Evolutionary conservation across 176 grass and related monocot species (phyloP).

Genomic region (Aegilops sharonensis): DNA sequence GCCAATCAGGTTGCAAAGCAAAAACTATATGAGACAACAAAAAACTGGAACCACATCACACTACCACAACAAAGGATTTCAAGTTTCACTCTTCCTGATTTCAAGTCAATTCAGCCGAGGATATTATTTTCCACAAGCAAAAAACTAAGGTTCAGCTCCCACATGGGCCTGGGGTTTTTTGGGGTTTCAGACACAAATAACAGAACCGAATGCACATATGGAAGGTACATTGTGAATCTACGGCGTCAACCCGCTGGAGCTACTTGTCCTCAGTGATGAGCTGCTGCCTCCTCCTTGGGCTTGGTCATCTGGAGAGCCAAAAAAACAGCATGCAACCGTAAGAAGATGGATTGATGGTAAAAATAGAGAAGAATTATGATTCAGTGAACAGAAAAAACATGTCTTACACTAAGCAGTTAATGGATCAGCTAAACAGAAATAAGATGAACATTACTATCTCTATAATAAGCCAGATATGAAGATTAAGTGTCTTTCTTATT

Average conservation of each 20-base stretch:
- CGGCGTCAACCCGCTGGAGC: background rate
- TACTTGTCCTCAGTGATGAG: slow-evolving; percentile 44
- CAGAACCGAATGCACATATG: background rate
- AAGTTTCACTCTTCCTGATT: slow-evolving; percentile 12
- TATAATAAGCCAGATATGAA: too few relatives aligned
- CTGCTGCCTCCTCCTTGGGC: slow-evolving; percentile 50
- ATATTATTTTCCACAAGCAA: slow-evolving; percentile 30
- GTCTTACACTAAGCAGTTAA: background rate
- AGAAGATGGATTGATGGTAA: background rate
- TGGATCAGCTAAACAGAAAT: too few relatives aligned
- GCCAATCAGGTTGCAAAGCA: too few relatives aligned
- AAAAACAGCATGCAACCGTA: background rate
- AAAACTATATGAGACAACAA: background rate
- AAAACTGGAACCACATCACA: background rate
- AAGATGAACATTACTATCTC: too few relatives aligned
- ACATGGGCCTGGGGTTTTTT: background rate
- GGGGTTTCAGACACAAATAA: slow-evolving; percentile 28
- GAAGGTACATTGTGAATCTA: slow-evolving; percentile 3
- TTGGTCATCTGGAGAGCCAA: slow-evolving; percentile 31
- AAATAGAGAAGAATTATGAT: background rate
- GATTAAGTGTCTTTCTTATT: too few relatives aligned
- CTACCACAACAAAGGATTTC: background rate
- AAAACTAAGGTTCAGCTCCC: background rate
- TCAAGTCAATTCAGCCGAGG: background rate
- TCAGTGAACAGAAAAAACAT: background rate